phyloP scores from a whole-genome alignment of 225 moss, liverwort and hornwort species.

The Neckera pumila region DNA sequence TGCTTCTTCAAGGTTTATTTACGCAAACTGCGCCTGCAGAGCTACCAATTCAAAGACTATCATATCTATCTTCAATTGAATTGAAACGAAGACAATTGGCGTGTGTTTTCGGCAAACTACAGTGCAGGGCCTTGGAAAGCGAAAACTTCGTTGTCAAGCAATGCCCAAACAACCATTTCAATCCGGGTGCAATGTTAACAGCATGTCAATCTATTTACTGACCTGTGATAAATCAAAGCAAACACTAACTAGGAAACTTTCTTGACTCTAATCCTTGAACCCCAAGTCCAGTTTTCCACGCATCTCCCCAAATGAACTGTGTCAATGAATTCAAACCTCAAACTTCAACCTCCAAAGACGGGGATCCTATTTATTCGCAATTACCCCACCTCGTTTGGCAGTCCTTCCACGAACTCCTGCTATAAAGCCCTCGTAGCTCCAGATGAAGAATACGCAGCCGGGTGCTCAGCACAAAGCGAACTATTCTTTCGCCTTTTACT shows the following conservation, averaged over 20 bases:
- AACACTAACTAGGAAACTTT: too few relatives aligned
- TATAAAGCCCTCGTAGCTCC: fast-evolving
- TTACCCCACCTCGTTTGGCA: slow-evolving; percentile 8
- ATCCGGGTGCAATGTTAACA: too few relatives aligned
- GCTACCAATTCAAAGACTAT: not conserved
- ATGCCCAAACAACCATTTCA: too few relatives aligned
- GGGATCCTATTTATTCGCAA: not conserved
- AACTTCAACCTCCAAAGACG: not conserved
- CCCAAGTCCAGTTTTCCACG: not conserved
- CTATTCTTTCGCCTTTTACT: slow-evolving; percentile 65
- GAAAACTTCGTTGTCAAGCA: not conserved
- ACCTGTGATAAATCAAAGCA: not conserved
- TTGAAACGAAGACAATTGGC: not conserved
- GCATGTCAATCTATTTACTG: too few relatives aligned
- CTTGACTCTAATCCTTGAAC: not conserved
- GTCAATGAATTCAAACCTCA: too few relatives aligned
- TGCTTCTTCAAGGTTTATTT: not conserved
- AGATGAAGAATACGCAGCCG: not conserved
- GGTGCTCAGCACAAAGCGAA: slow-evolving; percentile 38
- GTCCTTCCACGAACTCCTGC: too few relatives aligned
- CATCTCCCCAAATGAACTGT: not conserved
- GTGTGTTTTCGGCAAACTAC: not conserved
- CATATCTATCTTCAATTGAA: not conserved
- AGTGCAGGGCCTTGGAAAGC: too few relatives aligned
- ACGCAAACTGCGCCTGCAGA: not conserved